Evolutionary conservation across 768 basidiomycete genomes (phyloP).

Genomic region (Leccinum fibrillosum): DNA sequence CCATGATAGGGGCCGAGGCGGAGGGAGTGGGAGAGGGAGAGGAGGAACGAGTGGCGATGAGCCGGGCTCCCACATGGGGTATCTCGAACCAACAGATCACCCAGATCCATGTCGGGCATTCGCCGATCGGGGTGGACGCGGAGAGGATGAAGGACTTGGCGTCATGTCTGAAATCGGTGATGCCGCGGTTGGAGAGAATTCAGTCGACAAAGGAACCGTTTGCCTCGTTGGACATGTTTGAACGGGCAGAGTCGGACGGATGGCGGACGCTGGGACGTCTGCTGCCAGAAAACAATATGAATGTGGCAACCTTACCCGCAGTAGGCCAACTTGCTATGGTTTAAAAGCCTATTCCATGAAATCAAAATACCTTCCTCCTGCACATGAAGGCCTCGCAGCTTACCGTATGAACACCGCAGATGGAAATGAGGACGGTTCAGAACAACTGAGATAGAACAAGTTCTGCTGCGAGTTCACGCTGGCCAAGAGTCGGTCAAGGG

Average conservation of each 20-base stretch:
- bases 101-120: conserved; percentile 14
- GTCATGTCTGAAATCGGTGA: conserved; percentile 10
- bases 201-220: background rate
- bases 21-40: background rate
- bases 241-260: background rate
- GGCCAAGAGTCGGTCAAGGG: no score
- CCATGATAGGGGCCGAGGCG: background rate
- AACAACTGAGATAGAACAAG: no score
- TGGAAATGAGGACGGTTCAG: no score
- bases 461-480: no score
- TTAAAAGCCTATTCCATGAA: background rate
- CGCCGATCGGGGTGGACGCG: background rate
- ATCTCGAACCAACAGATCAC: conserved; percentile 8
- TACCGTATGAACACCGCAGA: no score
- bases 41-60: background rate
- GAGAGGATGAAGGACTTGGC: background rate
- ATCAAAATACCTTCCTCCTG: no score
- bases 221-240: background rate
- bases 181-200: conserved; percentile 9
- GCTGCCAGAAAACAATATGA: background rate
- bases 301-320: background rate
- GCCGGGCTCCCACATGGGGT: background rate
- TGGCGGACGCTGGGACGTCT: background rate
- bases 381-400: no score
- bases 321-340: background rate